Evolutionary conservation across 192 early-diverging fungal species (phyloP), one percentile per base, ranked within the genome.

Genomic region (Tieghemiomyces parasiticus): DNA sequence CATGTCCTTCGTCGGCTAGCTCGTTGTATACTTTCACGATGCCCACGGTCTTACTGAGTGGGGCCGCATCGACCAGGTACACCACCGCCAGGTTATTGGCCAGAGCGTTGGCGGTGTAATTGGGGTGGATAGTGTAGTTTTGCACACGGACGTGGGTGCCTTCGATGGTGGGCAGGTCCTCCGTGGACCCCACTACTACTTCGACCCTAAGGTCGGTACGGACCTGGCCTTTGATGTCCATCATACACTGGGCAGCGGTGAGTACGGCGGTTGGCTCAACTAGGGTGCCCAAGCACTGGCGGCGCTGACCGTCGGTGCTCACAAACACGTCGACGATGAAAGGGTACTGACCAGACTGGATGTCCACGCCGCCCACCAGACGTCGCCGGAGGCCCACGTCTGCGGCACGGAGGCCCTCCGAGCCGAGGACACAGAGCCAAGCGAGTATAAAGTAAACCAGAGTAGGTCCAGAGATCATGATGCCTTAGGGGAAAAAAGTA

Each of bases 191-290:
- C 55, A 58, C 55, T 16, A 58, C 33, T 2, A 38, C 55, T 28
- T 52, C 50, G 2, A 52, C 50, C 33, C 22, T 42, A 16, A 42
- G 49, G 49, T 51, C 22, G 10, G 9, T 4, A 9, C 9, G 14
- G 0, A 35, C 45, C 9, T 22, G 19, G 45, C 61, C 51, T 25
- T 35, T 31, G 8, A 24, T n/a, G 52, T 63, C 61, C 9, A 68
- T 26, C 0, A 75, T 47, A 24, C 73, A 75, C 52, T 74, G 67
- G 0, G 65, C 71, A 2, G 68, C 65, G 0, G 70, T 74, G 2
- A 74, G 22, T 3, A 69, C 46, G 38, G 67, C 46, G n/a, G 65
- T 61, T 10, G 49, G 49, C 13, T 66, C 65, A 0, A 72, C 59
- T 4, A 77, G 59, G 6, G 60, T 67, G 30, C 68, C 70, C 26